These are phyloP conservation scores for Yamadazyma nakazawae DNA, from an alignment of 805 yeast genomes.

Conservation along the genomic window DNA sequence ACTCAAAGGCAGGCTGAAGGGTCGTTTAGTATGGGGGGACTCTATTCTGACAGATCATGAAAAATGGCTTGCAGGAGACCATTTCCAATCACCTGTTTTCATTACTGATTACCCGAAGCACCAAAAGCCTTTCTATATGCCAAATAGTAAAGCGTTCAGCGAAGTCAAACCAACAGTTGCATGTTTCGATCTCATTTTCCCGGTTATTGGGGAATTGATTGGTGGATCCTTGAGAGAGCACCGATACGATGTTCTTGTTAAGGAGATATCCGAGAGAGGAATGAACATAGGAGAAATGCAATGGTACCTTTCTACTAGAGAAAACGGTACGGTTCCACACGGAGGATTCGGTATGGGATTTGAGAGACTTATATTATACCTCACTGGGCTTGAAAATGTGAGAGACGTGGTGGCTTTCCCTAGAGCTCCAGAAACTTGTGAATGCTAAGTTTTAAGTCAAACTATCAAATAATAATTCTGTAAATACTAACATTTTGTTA, in stretches of 20 bases:
- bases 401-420: constrained; percentile 88
- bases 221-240: constrained; percentile 96
- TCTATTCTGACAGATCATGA: constrained; percentile 83
- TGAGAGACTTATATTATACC: constrained; percentile 75
- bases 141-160: constrained; percentile 36
- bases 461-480: too few relatives aligned
- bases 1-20: constrained; percentile 31
- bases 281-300: constrained; percentile 61
- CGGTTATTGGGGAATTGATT: constrained; percentile 87
- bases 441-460: constrained; percentile 19
- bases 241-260: constrained; percentile 42
- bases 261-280: constrained; percentile 48
- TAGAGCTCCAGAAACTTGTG: constrained; percentile 51
- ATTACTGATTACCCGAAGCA: constrained; percentile 81
- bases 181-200: constrained; percentile 85
- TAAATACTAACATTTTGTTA: too few relatives aligned
- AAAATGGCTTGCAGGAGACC: constrained; percentile 75
- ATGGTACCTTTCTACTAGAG: constrained; percentile 79
- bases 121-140: constrained; percentile 93
- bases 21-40: constrained; percentile 58
- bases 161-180: constrained; percentile 60
- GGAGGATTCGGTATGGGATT: constrained; percentile 98
- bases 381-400: constrained; percentile 73
- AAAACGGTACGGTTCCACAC: constrained; percentile 82
- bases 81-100: constrained; percentile 74